Evolutionary conservation across 2,329 filamentous ascomycete species (phyloP), one percentile per base, ranked within the genome.

Genomic region (Cryphonectria radicalis): DNA sequence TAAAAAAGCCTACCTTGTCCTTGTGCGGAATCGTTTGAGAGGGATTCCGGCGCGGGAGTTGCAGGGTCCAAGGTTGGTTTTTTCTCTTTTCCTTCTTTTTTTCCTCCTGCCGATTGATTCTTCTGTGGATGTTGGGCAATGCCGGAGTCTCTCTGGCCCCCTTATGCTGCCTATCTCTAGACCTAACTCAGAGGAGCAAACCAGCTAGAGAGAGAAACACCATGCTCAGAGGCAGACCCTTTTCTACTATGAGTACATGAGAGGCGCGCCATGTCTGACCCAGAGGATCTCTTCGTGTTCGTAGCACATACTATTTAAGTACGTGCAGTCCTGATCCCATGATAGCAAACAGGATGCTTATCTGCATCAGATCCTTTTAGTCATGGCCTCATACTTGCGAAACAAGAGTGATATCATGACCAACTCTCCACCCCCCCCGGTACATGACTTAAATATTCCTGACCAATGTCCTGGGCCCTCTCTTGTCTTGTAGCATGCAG

Each of bases 321-420:
- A 32, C 8, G 4, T 57, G 25, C 55, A 5, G 55, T 32, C 6
- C 25, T 32, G 14, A 17, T 19, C 13, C 55, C 25, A 32, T 28
- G 55, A 59, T 59, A 25, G 35, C 4, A 22, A 62, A n/a, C 11
- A 35, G 59, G 59, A 40, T 37, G 35, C 59, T 62, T 62, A 62
- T 62, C 59, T 62, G 35, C 19, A 22, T 40, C 32, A 5, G 59
- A 50, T 65, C 13, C 25, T 50, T 35, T 65, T 65, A 65, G 63
- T 65, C 63, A 65, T 32, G 17, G 25, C 63, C 42, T 50, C 42
- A 65, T 65, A 37, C 63, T 53, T 64, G 62, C 62, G 62, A 64
- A 64, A 64, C 62, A 32, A 10, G 37, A 17, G 40, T 64, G 62
- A 64, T 64, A 64, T 64, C 62, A 64, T 64, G 42, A 43, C 37